phyloP scores from a whole-genome alignment of 1,284 basidiomycete species.

The Cutaneotrichosporon sp. region DNA sequence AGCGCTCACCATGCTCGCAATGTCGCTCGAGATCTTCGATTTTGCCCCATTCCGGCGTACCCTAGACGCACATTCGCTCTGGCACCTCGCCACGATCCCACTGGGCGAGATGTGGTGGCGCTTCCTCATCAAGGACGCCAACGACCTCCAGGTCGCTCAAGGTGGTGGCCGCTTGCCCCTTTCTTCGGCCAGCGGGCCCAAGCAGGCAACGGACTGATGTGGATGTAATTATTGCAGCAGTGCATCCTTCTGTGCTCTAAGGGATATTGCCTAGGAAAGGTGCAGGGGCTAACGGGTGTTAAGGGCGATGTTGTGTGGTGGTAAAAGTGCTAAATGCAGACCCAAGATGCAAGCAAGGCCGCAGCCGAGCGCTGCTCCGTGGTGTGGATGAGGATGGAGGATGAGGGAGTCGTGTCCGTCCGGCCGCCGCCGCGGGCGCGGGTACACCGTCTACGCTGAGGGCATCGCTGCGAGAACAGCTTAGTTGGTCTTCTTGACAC shows the following conservation, averaged over 20 bases:
- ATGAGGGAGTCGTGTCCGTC: background rate
- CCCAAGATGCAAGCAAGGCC: slow-evolving; percentile 28
- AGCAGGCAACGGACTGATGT: slow-evolving; percentile 2
- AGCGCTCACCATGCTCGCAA: slow-evolving; percentile 70
- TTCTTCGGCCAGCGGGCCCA: background rate
- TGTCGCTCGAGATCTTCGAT: slow-evolving; percentile 83
- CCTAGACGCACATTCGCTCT: slow-evolving; percentile 91
- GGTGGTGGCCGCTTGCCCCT: slow-evolving; percentile 1
- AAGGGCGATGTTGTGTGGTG: slow-evolving; percentile 2
- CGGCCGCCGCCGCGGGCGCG: background rate
- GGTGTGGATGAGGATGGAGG: background rate
- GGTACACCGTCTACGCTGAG: background rate
- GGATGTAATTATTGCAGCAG: slow-evolving; percentile 11
- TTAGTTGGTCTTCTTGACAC: slow-evolving; percentile 29
- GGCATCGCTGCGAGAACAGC: background rate
- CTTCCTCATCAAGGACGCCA: slow-evolving; percentile 56
- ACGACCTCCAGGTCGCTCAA: slow-evolving; percentile 34
- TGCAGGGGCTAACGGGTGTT: slow-evolving; percentile 8
- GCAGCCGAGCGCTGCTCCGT: slow-evolving; percentile 22
- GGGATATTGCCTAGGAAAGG: slow-evolving; percentile 10
- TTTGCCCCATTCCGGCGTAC: slow-evolving; percentile 75
- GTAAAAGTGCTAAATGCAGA: slow-evolving; percentile 14
- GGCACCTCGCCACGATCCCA: slow-evolving; percentile 86
- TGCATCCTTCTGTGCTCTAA: slow-evolving; percentile 15
- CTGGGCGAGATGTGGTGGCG: slow-evolving; percentile 80